These are phyloP conservation scores for Ilex asprella DNA, from an alignment of 257 asterid species.

Conservation along the genomic window DNA sequence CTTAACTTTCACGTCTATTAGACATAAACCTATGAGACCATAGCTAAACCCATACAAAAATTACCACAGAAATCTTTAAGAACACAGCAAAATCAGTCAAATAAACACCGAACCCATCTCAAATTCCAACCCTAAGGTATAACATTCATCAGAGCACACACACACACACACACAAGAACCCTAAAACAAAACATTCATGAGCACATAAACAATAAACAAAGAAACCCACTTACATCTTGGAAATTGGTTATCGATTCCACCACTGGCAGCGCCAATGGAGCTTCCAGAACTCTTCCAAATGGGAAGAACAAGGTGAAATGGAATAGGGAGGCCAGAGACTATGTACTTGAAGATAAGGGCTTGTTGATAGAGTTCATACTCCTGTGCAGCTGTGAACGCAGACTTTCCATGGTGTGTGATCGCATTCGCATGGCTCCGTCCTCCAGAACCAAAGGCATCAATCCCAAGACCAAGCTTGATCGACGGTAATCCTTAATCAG, in stretches of 20 bases:
- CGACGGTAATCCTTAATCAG: constrained; percentile 13
- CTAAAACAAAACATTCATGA: no score
- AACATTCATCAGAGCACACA: no score
- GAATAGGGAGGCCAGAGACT: constrained; percentile 31
- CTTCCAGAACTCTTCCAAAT: constrained; percentile 32
- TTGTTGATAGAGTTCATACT: constrained; percentile 34
- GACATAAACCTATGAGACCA: no score
- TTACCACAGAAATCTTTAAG: no score
- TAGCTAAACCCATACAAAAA: no score
- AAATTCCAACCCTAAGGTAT: no score
- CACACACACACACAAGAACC: no score
- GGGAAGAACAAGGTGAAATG: constrained; percentile 33
- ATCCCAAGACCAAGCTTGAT: constrained; percentile 41
- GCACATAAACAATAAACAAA: no score
- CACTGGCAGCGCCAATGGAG: constrained; percentile 22
- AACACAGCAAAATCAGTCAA: no score
- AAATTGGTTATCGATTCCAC: constrained; percentile 17
- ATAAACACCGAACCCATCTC: no score
- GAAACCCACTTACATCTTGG: constrained; percentile 36
- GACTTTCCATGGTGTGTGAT: constrained; percentile 14
- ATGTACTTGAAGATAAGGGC: constrained; percentile 1
- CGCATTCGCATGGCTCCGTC: no score
- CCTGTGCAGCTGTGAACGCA: constrained; percentile 33
- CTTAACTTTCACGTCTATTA: no score
- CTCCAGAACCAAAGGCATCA: constrained; percentile 8